Evolutionary conservation across 257 asterid species (phyloP), one percentile per base, ranked within the genome.

Genomic region (Fraxinus pennsylvanica): DNA sequence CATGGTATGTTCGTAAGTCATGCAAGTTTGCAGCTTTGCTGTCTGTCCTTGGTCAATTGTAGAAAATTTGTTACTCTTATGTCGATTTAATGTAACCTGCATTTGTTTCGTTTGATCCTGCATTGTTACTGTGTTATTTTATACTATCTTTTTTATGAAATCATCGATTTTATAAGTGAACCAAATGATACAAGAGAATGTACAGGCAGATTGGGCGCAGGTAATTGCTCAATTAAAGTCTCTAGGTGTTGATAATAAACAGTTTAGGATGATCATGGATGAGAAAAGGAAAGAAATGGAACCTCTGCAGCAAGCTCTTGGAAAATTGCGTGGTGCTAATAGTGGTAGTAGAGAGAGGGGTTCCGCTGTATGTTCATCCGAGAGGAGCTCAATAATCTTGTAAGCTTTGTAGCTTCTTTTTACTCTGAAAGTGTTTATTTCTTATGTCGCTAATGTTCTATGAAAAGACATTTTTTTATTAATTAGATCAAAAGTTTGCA

Each of bases 231-330:
- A 91, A 73, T 76, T 92, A 47, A 87, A 80, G 82, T 66, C 94
- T 75, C 76, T 90, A 79, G 82, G 90, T 80, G 89, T 83, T 41
- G 97, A 93, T 90, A 91, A 85, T 78, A 85, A 84, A 85, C 94
- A 93, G 84, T 89, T 85, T 81, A 80, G 87, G 85, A 45, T 85
- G 2, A 81, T 86, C 21, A 84, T 93, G 82, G 96, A 89, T 65
- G 97, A 86, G 80, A 93, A 93, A 82, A 87, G 82, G 80, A 93
- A 90, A 82, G 94, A 90, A 84, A 89, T 89, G 90, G 94, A 89
- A 78, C 97, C 97, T 74, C 88, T 91, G 78, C 92, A 89, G 83
- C 88, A 91, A 78, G 96, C 94, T 61, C 80, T 93, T 75, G 96
- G 97, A 76, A 88, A 89, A 84, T 80, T 91, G 81, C 86, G 92